A percentile compares a stretch with the other conserved stretches of the same genome.
These are phyloP conservation scores for Coniferiporia sulphurascens DNA, from an alignment of 1,284 basidiomycete genomes.

Conservation along the genomic window DNA sequence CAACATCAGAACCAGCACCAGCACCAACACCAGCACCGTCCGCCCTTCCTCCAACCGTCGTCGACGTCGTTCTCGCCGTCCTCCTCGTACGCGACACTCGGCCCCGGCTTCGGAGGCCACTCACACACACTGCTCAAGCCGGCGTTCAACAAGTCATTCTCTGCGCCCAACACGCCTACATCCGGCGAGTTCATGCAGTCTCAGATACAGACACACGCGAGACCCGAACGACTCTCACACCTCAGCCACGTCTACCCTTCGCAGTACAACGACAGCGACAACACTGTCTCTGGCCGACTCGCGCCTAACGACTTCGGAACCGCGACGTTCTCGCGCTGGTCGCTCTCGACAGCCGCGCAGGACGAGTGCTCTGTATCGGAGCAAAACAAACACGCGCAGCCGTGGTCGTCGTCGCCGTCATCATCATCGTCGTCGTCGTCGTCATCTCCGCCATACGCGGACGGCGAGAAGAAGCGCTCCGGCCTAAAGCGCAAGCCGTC, in stretches of 20 bases:
- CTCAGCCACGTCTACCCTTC: background rate
- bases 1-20: background rate
- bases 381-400: no score
- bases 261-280: background rate
- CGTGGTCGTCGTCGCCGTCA: no score
- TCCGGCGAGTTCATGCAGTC: constrained; percentile 3
- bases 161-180: constrained; percentile 9
- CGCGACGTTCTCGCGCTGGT: constrained; percentile 11
- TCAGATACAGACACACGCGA: background rate
- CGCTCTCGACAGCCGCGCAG: constrained; percentile 8
- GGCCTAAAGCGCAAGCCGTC: constrained; percentile 2
- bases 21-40: background rate
- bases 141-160: constrained; percentile 14
- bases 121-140: constrained; percentile 6
- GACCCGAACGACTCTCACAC: background rate
- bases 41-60: constrained; percentile 1
- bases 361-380: constrained; percentile 6
- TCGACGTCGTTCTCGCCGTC: background rate
- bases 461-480: background rate
- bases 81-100: no score
- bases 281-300: background rate
- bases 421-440: no score
- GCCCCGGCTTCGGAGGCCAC: background rate
- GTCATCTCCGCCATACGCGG: background rate
- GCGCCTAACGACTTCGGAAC: background rate